Evolutionary conservation across 2,329 filamentous ascomycete genomes (phyloP).

Genomic region (Aureobasidium sp.): DNA sequence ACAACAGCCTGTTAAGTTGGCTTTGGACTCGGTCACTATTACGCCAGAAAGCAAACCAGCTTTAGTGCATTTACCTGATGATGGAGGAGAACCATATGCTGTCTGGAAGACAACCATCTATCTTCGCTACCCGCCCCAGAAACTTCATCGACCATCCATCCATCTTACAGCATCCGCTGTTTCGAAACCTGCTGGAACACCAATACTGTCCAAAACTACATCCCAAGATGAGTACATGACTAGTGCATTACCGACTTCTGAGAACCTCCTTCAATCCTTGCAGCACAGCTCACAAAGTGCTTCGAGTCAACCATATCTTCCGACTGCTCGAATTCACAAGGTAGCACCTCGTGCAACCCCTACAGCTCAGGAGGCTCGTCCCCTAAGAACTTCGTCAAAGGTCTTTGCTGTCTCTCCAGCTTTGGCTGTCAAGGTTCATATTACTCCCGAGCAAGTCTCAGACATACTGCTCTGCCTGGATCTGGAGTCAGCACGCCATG

Average conservation of each 20-base stretch:
- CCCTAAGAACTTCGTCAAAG: slow-evolving; percentile 56
- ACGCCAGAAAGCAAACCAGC: neutral
- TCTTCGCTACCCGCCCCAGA: slow-evolving; percentile 44
- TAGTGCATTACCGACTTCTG: slow-evolving; percentile 58
- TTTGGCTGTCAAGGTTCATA: slow-evolving; percentile 63
- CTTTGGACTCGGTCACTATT: slow-evolving; percentile 48
- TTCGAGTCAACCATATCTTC: slow-evolving; percentile 54
- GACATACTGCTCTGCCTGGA: slow-evolving; percentile 62
- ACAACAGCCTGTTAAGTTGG: slow-evolving; percentile 41
- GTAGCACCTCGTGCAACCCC: slow-evolving; percentile 60
- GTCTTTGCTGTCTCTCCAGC: slow-evolving; percentile 48
- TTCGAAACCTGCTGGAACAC: slow-evolving; percentile 38
- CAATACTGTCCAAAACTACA: slow-evolving; percentile 26
- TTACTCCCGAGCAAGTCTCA: slow-evolving; percentile 50
- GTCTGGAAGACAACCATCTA: slow-evolving; percentile 35
- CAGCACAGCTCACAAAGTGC: slow-evolving; percentile 56
- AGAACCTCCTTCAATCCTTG: slow-evolving; percentile 68
- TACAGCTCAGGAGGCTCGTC: slow-evolving; percentile 52
- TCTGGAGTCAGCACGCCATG: slow-evolving; percentile 64
- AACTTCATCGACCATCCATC: slow-evolving; percentile 57
- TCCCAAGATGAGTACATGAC: slow-evolving; percentile 58
- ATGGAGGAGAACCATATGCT: slow-evolving; percentile 25
- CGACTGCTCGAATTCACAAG: slow-evolving; percentile 63
- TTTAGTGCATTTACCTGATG: slow-evolving; percentile 20
- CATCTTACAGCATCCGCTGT: slow-evolving; percentile 53